Conservation (phyloP, 306 rosid genomes). For the Trifolium fragiferum region DNA sequence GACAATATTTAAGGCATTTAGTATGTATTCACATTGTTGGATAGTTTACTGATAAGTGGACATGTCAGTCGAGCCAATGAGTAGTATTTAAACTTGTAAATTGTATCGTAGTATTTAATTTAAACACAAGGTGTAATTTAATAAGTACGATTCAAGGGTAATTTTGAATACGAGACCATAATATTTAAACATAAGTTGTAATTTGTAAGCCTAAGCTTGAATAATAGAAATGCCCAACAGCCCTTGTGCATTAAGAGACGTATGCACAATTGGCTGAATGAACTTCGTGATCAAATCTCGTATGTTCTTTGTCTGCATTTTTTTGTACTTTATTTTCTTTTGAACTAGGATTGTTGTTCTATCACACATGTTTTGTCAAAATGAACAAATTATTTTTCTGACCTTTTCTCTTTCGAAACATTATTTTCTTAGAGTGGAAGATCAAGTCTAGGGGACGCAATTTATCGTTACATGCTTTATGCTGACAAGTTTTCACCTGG, state of each 20-base stretch:
- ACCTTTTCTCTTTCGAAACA: constrained; percentile 12
- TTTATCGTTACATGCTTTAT: constrained; percentile 68
- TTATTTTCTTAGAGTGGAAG: constrained; percentile 69
- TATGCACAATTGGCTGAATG: background rate
- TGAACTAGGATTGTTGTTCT: background rate
- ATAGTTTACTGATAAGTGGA: too few relatives aligned
- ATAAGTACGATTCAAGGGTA: too few relatives aligned
- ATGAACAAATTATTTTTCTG: background rate
- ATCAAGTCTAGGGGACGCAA: constrained; percentile 76
- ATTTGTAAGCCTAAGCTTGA: too few relatives aligned
- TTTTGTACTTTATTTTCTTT: background rate
- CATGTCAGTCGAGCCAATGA: too few relatives aligned
- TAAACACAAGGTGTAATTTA: too few relatives aligned
- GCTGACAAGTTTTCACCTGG: constrained; percentile 78
- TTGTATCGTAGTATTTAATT: too few relatives aligned
- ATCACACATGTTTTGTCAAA: background rate
- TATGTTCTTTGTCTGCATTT: background rate
- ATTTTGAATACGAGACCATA: too few relatives aligned
- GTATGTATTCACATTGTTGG: too few relatives aligned
- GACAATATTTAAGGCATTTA: too few relatives aligned
- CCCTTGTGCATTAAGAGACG: background rate
- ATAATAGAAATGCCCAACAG: background rate
- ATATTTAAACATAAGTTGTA: too few relatives aligned
- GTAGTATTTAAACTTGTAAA: too few relatives aligned
- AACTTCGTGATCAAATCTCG: background rate